Base-by-base conservation (phyloP, 768 basidiomycete genomes). In the Suillus paluster region DNA sequence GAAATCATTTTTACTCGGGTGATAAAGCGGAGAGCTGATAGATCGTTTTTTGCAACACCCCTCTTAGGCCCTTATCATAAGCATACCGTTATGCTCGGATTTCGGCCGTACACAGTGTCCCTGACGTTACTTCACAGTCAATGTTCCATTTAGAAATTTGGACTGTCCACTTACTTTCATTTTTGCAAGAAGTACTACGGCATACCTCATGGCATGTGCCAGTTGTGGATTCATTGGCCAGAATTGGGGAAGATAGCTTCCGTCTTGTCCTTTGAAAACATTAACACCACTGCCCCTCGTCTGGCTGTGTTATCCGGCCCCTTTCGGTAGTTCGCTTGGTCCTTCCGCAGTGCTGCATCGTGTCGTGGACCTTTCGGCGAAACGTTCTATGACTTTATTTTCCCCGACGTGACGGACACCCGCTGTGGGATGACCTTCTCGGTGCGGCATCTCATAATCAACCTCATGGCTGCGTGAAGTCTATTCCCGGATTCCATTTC, bases 161-260 rank as follows among this genome's bases (percentile, higher is more conserved):
- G 9, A 44, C 42, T n/a, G 42, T n/a, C n/a, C 42, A 44, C 19
- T 44, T n/a, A n/a, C 42, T 44, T 44, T 44, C 42, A 44, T 55
- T 38, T 55, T 25, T 55, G 54, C 23, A 27, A 41, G 54, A 55
- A 55, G 25, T 55, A 19, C 17, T 55, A 39, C 38, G 54, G 54
- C 54, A 55, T 25, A 39, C 54, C 54, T 55, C 54, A 55, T 55
- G 54, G 39, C 23, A 55, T 55, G 17, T 55, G 54, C 54, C 38
- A 55, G 39, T 41, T 27, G 54, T 55, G 54, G 54, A 25, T 55
- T 34, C 54, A 55, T 39, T 55, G 54, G 25, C 54, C 38, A 39
- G 38, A 55, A 55, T 39, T 19, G 23, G 36, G 54, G 54, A 39
- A 55, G 36, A 55, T 55, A 38, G 54, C 36, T 55, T 55, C 54